Conservation (phyloP, 192 early-diverging fungal genomes). For the Coemansia biformis region DNA sequence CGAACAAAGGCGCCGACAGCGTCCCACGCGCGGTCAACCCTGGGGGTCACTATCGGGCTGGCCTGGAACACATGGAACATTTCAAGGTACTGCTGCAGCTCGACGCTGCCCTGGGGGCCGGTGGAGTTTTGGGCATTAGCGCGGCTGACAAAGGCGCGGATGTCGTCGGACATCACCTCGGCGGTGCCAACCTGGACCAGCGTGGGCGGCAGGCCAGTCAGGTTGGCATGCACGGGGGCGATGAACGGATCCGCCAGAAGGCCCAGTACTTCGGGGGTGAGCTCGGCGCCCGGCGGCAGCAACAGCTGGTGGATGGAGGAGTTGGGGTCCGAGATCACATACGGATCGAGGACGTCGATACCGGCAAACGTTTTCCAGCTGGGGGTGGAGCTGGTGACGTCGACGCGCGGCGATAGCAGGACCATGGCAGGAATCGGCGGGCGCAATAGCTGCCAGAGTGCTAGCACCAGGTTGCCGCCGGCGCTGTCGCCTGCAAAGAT, state of each 20-base stretch:
- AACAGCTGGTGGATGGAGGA: slow-evolving; percentile 11
- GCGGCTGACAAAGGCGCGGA: slow-evolving; percentile 26
- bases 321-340: background rate
- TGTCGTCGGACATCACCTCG: slow-evolving; percentile 42
- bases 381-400: slow-evolving; percentile 11
- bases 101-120: background rate
- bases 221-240: slow-evolving; percentile 23
- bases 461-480: slow-evolving; percentile 41
- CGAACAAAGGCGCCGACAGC: slow-evolving; percentile 12
- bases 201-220: slow-evolving; percentile 20
- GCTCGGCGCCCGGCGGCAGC: background rate
- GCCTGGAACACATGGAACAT: slow-evolving; percentile 43
- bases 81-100: slow-evolving; percentile 12
- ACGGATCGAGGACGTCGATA: slow-evolving; percentile 11
- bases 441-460: slow-evolving; percentile 27
- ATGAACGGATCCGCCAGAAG: slow-evolving; percentile 25
- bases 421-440: slow-evolving; percentile 4
- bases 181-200: slow-evolving; percentile 32
- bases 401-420: slow-evolving; percentile 37
- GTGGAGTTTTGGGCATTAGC: background rate
- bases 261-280: background rate
- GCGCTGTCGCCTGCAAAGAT: slow-evolving; percentile 45
- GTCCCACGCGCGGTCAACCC: slow-evolving; percentile 8
- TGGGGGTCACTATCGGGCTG: background rate
- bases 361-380: slow-evolving; percentile 15